A percentile compares a stretch with the other conserved stretches of the same genome.
Conservation (phyloP, 2,329 filamentous ascomycete species). For the Pestalotiopsis sp. region DNA sequence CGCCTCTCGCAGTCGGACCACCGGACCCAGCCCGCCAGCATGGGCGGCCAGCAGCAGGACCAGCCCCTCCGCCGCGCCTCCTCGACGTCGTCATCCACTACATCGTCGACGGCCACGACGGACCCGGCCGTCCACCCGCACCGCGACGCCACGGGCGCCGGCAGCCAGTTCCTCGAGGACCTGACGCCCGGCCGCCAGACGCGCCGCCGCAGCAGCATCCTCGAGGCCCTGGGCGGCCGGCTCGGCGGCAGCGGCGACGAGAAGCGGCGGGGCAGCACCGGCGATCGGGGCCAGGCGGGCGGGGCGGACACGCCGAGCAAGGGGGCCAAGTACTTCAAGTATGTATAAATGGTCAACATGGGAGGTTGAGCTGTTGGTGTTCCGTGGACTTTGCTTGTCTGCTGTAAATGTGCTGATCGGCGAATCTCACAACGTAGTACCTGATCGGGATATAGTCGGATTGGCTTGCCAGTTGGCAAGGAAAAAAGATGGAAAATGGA, state of each 20-base stretch:
- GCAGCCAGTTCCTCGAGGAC: conserved; percentile 6
- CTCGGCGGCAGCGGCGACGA: neutral
- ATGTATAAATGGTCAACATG: neutral
- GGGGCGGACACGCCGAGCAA: neutral
- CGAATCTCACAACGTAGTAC: neutral
- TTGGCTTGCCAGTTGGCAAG: neutral
- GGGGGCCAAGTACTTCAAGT: neutral
- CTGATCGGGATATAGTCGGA: neutral
- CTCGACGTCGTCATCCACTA: neutral
- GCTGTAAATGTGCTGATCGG: neutral
- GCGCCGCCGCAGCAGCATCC: conserved; percentile 3
- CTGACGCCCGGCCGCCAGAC: conserved; percentile 3
- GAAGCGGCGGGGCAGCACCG: neutral
- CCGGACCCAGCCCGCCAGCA: neutral
- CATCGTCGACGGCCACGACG: neutral
- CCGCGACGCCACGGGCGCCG: conserved; percentile 6
- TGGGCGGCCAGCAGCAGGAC: neutral
- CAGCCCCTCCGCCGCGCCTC: neutral
- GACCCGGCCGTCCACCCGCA: neutral
- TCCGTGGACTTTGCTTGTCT: neutral
- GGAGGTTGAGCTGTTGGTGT: neutral
- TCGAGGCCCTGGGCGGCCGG: neutral
- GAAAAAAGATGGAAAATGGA: neutral
- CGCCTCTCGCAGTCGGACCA: neutral
- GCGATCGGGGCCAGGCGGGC: neutral